Evolutionary conservation across 1,139 yeast species (phyloP).

Genomic region (Nakaseomyces sp.): DNA sequence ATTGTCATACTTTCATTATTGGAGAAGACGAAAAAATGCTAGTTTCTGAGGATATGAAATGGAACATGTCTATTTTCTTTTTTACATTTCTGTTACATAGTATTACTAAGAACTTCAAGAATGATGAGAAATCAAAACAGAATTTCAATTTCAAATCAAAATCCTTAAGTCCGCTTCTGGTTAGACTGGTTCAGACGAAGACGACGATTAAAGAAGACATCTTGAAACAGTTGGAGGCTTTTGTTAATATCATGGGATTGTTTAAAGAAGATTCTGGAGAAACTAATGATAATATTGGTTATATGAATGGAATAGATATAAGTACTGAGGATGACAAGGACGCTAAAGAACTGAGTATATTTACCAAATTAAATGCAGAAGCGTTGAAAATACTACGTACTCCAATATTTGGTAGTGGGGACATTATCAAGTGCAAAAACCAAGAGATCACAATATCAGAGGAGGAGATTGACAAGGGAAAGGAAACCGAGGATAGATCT

Average conservation of each 20-base stretch:
- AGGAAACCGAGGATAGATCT: constrained; percentile 1
- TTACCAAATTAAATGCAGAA: background rate
- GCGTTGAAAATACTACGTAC: constrained; percentile 2
- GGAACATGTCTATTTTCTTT: constrained; percentile 18
- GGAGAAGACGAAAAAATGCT: constrained; percentile 10
- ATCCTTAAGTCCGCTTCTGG: constrained; percentile 1
- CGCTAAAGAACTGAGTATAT: constrained; percentile 1
- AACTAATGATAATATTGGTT: background rate
- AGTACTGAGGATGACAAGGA: background rate
- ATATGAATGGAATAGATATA: background rate
- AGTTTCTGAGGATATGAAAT: constrained; percentile 17
- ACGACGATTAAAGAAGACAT: constrained; percentile 2
- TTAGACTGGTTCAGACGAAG: background rate
- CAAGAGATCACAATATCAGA: background rate
- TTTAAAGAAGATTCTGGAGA: background rate
- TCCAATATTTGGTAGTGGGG: constrained; percentile 1
- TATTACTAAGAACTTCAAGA: constrained; percentile 11
- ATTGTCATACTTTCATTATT: constrained; percentile 9
- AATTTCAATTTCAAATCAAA: constrained; percentile 6
- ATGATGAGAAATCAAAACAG: constrained; percentile 1
- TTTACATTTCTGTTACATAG: constrained; percentile 14
- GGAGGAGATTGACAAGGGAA: background rate
- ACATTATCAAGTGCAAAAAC: background rate
- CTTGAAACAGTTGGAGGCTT: constrained; percentile 1
- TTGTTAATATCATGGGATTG: constrained; percentile 2